phyloP scores from a whole-genome alignment of 2,329 filamentous ascomycete genomes.

The Lachnellula arida region DNA sequence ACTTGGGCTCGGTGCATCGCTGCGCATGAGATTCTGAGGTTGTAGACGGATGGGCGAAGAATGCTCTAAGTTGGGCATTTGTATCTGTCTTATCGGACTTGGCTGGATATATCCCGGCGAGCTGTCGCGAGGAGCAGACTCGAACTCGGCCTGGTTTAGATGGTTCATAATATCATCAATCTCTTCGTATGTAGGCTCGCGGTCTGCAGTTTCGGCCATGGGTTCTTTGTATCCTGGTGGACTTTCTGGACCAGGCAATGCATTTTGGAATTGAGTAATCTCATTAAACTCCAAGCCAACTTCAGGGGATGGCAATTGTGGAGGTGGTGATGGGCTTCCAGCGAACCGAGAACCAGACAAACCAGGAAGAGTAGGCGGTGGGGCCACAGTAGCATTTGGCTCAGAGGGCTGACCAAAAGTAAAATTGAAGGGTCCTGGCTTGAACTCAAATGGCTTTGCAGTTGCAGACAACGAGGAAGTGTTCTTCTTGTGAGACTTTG shows the following conservation, averaged over 20 bases:
- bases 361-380: constrained; percentile 17
- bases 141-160: constrained; percentile 68
- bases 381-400: constrained; percentile 2
- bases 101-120: constrained; percentile 43
- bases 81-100: constrained; percentile 37
- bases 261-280: constrained; percentile 22
- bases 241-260: constrained; percentile 22
- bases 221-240: constrained; percentile 14
- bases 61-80: constrained; percentile 37
- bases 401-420: constrained; percentile 18
- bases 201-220: constrained; percentile 8
- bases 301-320: constrained; percentile 10
- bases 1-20: constrained; percentile 70
- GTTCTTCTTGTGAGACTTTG: constrained; percentile 39
- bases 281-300: constrained; percentile 21
- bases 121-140: constrained; percentile 33
- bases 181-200: constrained; percentile 61
- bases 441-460: constrained; percentile 59
- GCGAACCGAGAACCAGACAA: constrained; percentile 29
- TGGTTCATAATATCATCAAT: constrained; percentile 92
- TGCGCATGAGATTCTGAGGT: constrained; percentile 51
- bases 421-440: constrained; percentile 24
- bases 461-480: constrained; percentile 62
- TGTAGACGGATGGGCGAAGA: constrained; percentile 51
- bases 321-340: constrained; percentile 25